Conservation (phyloP, 2,329 filamentous ascomycete genomes). For the Trichophyton benhamiae region DNA sequence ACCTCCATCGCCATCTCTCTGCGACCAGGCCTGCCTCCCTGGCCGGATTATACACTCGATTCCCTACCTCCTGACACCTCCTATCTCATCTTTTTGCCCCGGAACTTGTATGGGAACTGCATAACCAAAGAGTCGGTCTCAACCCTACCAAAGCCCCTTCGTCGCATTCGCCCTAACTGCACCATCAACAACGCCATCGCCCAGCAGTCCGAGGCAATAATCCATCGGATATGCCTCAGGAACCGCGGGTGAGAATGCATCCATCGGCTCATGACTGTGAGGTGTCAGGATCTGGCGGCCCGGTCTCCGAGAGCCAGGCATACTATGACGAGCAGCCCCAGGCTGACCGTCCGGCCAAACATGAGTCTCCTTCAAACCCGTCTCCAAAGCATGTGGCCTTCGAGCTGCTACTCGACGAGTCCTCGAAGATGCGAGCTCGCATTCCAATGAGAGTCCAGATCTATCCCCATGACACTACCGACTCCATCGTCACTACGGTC, state of each 20-base stretch:
- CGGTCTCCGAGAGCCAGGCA: background rate
- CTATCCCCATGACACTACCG: slow-evolving; percentile 87
- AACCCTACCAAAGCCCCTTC: background rate
- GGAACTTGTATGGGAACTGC: background rate
- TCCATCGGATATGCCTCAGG: background rate
- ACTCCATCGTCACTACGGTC: slow-evolving; percentile 94
- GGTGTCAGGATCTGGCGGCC: background rate
- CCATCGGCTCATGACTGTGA: slow-evolving; percentile 1
- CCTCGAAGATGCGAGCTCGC: slow-evolving; percentile 46
- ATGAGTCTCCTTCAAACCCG: slow-evolving; percentile 27
- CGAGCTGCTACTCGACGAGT: slow-evolving; percentile 48
- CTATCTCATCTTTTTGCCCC: background rate
- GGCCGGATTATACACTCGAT: background rate
- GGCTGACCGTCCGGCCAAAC: slow-evolving; percentile 16
- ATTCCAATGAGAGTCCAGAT: slow-evolving; percentile 66
- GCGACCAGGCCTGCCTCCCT: background rate
- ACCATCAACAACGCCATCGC: background rate
- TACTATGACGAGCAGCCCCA: background rate
- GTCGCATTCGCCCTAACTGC: background rate
- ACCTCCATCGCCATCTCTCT: background rate
- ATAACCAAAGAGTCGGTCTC: background rate
- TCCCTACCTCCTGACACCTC: background rate
- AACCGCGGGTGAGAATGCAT: slow-evolving; percentile 1
- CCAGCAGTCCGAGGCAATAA: background rate
- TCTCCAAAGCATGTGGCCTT: slow-evolving; percentile 51